Conservation (phyloP, 495 filamentous ascomycete genomes). For the Penicillium daleae region DNA sequence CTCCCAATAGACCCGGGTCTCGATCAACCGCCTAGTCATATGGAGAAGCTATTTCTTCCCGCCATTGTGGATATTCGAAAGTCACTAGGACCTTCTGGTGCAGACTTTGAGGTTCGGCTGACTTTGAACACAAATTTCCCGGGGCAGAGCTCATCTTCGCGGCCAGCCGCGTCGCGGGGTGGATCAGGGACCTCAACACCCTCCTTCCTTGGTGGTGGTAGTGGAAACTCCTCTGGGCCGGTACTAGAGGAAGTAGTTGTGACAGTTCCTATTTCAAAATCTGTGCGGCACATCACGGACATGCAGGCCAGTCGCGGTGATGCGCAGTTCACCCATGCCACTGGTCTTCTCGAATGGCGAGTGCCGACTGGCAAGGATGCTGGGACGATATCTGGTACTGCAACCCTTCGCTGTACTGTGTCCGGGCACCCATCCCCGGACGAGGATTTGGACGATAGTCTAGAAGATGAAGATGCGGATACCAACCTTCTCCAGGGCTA, state of each 20-base stretch:
- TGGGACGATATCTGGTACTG: constrained; percentile 61
- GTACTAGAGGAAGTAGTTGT: constrained; percentile 79
- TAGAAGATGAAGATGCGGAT: constrained; percentile 47
- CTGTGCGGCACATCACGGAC: constrained; percentile 85
- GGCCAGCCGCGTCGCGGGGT: constrained; percentile 36
- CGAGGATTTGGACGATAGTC: constrained; percentile 63
- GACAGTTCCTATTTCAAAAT: constrained; percentile 76
- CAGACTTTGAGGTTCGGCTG: constrained; percentile 89
- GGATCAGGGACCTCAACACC: constrained; percentile 63
- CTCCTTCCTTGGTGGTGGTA: constrained; percentile 61
- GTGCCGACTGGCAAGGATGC: constrained; percentile 69
- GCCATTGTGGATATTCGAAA: constrained; percentile 82
- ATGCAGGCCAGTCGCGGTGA: constrained; percentile 84
- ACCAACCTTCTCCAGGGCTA: constrained; percentile 52
- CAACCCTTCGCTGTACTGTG: constrained; percentile 80
- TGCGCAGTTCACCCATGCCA: constrained; percentile 74
- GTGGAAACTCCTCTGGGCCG: constrained; percentile 55
- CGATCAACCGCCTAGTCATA: constrained; percentile 50
- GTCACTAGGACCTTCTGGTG: constrained; percentile 67
- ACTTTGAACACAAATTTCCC: constrained; percentile 67
- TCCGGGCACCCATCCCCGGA: constrained; percentile 60
- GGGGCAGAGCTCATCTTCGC: constrained; percentile 40
- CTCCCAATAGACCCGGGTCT: constrained; percentile 62
- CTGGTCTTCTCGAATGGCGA: constrained; percentile 77
- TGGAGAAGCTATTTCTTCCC: constrained; percentile 75